Evolutionary conservation across 2,329 filamentous ascomycete species (phyloP).

Genomic region (Cercospora brassicicola): DNA sequence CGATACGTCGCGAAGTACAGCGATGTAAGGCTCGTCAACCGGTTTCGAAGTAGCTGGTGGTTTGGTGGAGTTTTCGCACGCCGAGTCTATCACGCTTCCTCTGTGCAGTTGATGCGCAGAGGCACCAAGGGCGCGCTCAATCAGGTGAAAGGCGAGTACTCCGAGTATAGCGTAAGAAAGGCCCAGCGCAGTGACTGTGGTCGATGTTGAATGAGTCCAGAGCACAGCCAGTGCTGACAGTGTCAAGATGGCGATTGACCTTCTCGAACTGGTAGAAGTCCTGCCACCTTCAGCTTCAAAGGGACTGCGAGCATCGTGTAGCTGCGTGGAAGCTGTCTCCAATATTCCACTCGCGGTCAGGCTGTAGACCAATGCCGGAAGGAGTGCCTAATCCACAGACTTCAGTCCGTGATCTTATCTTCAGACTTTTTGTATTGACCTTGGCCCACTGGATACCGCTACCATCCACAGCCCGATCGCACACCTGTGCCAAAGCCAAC

Average conservation of each 20-base stretch:
- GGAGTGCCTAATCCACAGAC: slow-evolving; percentile 30
- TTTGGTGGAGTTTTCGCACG: slow-evolving; percentile 38
- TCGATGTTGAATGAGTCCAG: slow-evolving; percentile 38
- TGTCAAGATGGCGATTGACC: slow-evolving; percentile 38
- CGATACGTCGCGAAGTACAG: slow-evolving; percentile 35
- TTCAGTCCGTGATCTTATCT: slow-evolving; percentile 30
- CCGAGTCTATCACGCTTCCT: slow-evolving; percentile 39
- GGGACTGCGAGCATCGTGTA: slow-evolving; percentile 2
- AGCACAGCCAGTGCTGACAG: slow-evolving; percentile 41
- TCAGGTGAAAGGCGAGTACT: slow-evolving; percentile 44
- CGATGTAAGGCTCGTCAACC: slow-evolving; percentile 19
- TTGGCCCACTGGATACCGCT: slow-evolving; percentile 49
- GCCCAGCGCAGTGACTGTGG: slow-evolving; percentile 43
- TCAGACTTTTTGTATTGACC: slow-evolving; percentile 35
- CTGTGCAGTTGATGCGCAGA: slow-evolving; percentile 27
- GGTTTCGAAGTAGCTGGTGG: slow-evolving; percentile 17
- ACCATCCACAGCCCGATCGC: slow-evolving; percentile 48
- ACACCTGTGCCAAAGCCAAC: slow-evolving; percentile 46
- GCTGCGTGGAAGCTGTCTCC: slow-evolving; percentile 9
- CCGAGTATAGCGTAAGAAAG: slow-evolving; percentile 46
- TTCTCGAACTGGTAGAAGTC: slow-evolving; percentile 28
- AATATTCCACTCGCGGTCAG: slow-evolving; percentile 24
- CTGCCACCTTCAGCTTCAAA: background rate
- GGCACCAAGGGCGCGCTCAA: slow-evolving; percentile 39
- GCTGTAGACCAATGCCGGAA: slow-evolving; percentile 32